These are phyloP conservation scores for Emmonsia crescens DNA, from an alignment of 2,329 filamentous ascomycete genomes.

Conservation along the genomic window DNA sequence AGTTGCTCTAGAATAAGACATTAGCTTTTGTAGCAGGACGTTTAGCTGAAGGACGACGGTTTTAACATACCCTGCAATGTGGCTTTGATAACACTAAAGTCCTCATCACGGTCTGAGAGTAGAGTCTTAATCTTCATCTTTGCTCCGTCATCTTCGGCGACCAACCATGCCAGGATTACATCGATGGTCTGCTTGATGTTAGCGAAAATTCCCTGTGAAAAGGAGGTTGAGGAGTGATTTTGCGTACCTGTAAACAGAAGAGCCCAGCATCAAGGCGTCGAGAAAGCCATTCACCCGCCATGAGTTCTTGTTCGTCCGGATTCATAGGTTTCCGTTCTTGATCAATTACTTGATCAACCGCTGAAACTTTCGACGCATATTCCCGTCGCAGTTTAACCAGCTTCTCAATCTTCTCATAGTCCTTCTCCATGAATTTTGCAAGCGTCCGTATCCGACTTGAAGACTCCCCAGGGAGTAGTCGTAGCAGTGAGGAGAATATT, in stretches of 20 bases:
- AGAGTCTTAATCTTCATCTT: constrained; percentile 51
- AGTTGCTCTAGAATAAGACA: constrained; percentile 44
- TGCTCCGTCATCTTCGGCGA: constrained; percentile 76
- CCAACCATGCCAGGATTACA: constrained; percentile 76
- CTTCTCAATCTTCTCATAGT: constrained; percentile 72
- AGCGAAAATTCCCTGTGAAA: background rate
- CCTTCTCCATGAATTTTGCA: constrained; percentile 91
- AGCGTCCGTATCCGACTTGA: constrained; percentile 69
- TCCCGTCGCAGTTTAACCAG: constrained; percentile 61
- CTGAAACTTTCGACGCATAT: constrained; percentile 52
- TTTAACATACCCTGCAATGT: constrained; percentile 51
- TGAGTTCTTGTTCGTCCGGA: constrained; percentile 49
- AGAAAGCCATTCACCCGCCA: constrained; percentile 62
- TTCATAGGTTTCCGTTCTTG: constrained; percentile 45
- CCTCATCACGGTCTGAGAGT: constrained; percentile 58
- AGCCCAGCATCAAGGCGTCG: constrained; percentile 72
- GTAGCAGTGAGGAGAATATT: constrained; percentile 73
- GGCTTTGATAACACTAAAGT: constrained; percentile 49
- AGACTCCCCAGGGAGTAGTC: constrained; percentile 66
- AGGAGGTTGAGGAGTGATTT: background rate
- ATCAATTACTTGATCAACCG: constrained; percentile 53
- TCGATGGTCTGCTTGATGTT: constrained; percentile 51
- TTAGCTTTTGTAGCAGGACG: background rate
- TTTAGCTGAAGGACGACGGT: background rate
- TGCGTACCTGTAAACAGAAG: constrained; percentile 57